Conservation (phyloP, 768 basidiomycete genomes). For the Psilocybe cyanescens region DNA sequence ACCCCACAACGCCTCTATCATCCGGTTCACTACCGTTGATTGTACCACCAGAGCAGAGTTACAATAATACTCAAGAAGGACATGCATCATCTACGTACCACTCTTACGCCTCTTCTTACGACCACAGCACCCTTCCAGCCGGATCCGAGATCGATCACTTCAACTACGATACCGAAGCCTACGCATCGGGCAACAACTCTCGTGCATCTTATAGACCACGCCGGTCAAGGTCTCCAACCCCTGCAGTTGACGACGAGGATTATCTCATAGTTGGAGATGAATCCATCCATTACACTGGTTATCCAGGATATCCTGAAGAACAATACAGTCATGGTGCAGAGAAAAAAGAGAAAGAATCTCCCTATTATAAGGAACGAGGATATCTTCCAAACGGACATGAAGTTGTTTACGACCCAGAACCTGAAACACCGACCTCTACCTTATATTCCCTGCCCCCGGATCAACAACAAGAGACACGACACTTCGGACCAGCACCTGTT, state of each 20-base stretch:
- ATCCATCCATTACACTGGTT: constrained; percentile 58
- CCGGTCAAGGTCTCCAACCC: constrained; percentile 78
- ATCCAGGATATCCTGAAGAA: constrained; percentile 34
- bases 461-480: constrained; percentile 65
- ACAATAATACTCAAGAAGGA: constrained; percentile 42
- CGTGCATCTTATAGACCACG: constrained; percentile 52
- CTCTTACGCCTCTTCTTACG: constrained; percentile 35
- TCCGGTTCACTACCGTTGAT: constrained; percentile 20
- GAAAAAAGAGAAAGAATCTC: constrained; percentile 33
- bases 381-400: constrained; percentile 31
- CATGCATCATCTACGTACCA: constrained; percentile 35
- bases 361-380: constrained; percentile 30
- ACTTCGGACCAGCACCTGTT: constrained; percentile 87
- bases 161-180: constrained; percentile 68
- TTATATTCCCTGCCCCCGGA: constrained; percentile 46
- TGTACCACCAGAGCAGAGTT: constrained; percentile 30
- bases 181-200: constrained; percentile 62
- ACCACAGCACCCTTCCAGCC: constrained; percentile 36
- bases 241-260: constrained; percentile 74
- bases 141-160: constrained; percentile 58
- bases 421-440: constrained; percentile 45
- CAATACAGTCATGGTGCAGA: constrained; percentile 37
- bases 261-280: constrained; percentile 62
- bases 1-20: constrained; percentile 26
- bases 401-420: constrained; percentile 44